These are phyloP conservation scores for Bauhinia variegata DNA, from an alignment of 306 rosid genomes.

Conservation along the genomic window DNA sequence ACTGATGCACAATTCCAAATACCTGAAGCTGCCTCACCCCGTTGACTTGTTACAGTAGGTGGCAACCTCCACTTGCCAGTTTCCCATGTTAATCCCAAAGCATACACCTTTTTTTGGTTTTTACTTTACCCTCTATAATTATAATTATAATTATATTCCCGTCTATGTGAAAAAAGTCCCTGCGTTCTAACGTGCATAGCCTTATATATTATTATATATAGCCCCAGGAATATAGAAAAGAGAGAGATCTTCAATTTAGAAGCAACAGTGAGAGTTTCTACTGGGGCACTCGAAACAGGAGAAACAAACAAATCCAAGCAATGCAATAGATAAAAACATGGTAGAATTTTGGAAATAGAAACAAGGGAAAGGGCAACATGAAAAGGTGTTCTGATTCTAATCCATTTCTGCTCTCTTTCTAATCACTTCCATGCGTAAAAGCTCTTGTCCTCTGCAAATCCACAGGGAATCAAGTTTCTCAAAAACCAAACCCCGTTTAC, in stretches of 20 bases:
- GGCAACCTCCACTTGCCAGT: conserved; percentile 76
- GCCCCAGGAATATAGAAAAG: conserved; percentile 7
- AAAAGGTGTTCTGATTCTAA: conserved; percentile 4
- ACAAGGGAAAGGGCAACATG: conserved; percentile 41
- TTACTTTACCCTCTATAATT: conserved; percentile 40
- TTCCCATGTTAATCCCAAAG: conserved; percentile 49
- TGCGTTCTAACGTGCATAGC: conserved; percentile 26
- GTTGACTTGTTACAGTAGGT: conserved; percentile 67
- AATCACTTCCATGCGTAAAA: not conserved
- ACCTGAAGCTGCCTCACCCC: conserved; percentile 27
- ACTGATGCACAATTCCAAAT: conserved; percentile 50
- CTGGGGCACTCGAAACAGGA: conserved; percentile 35
- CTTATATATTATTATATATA: conserved; percentile 14
- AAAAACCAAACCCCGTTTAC: too few relatives aligned
- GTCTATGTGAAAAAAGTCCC: conserved; percentile 17
- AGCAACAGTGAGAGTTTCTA: conserved; percentile 51
- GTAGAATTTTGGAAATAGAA: conserved; percentile 49
- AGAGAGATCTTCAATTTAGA: conserved; percentile 47
- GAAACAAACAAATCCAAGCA: conserved; percentile 25
- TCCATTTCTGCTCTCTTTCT: too few relatives aligned
- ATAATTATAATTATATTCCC: conserved; percentile 43
- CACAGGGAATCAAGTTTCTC: too few relatives aligned
- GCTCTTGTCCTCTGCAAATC: too few relatives aligned
- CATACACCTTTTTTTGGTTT: conserved; percentile 7
- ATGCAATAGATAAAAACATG: conserved; percentile 45